Evolutionary conservation across 495 filamentous ascomycete species (phyloP), one percentile per base, ranked within the genome.

Genomic region (Talaromyces thailandensis): DNA sequence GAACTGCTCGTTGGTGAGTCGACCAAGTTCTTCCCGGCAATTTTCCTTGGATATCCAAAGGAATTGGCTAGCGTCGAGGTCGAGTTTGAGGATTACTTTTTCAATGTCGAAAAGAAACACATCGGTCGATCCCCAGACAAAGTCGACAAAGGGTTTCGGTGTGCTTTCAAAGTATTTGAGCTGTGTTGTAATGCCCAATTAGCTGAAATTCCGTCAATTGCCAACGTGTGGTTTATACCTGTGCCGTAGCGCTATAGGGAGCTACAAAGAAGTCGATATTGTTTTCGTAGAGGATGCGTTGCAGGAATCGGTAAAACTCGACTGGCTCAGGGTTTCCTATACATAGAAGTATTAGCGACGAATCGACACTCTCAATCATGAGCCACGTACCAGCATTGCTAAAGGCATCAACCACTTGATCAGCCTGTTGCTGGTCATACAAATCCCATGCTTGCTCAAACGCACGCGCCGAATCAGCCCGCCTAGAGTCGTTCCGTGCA

Each of bases 211-310:
- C 60, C 24, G 55, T 61, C 2, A 60, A 23, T 56, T 64, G 64
- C 12, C 0, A 57, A 6, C 18, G 0, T 21, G 6, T n/a, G 4
- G 6, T 0, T 3, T 26, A 52, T 75, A 96, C 92, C 84, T 98
- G 93, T 56, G 92, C 90, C 64, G 89, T 87, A 51, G 93, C 91
- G 68, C 87, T 90, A 74, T 93, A 97, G 3, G 94, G 95, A 14
- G 95, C 89, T 57, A 96, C 90, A 57, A 90, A 82, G 70, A 92
- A 96, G 40, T 90, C 81, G 48, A 96, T 77, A 4, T 81, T 81
- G 62, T 86, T 81, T 60, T 89, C 80, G 61, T 79, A 74, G 32
- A 98, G 79, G 32, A 92, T 85, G 43, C 81, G 76, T 72, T 93
- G 91, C 18, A 99, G 75, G 61, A 89, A 84, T 31, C 82, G 84